These are phyloP conservation scores for Chlamydomonas incerta DNA, from an alignment of 139 green algal species.

Conservation along the genomic window DNA sequence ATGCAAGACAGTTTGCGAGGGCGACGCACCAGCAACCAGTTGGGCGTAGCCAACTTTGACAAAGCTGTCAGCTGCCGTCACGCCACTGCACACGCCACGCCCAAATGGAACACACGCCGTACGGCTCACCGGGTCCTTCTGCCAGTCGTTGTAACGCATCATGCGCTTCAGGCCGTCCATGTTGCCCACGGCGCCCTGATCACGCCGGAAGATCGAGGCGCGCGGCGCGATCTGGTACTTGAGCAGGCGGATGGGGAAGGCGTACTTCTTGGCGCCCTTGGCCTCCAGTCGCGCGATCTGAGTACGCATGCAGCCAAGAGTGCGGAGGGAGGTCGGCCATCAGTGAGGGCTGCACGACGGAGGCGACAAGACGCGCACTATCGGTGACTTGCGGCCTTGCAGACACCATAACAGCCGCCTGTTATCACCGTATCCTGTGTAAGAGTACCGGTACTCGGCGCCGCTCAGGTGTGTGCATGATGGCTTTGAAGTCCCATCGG, in stretches of 20 bases:
- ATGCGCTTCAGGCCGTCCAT: slow-evolving; percentile 69
- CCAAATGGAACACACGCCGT: too few species aligned
- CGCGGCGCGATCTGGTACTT: slow-evolving; percentile 72
- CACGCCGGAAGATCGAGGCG: slow-evolving; percentile 81
- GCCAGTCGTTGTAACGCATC: slow-evolving; percentile 80
- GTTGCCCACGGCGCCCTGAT: slow-evolving; percentile 60
- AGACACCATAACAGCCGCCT: too few species aligned
- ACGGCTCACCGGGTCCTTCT: slow-evolving; percentile 57
- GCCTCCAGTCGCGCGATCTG: slow-evolving; percentile 11
- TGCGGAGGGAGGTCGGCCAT: not conserved
- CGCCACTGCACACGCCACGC: too few species aligned
- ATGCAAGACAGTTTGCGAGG: not conserved
- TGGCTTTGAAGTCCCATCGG: too few species aligned
- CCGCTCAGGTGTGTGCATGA: too few species aligned
- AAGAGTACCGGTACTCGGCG: too few species aligned
- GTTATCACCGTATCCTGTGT: too few species aligned
- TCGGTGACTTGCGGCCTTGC: too few species aligned
- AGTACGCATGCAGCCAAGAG: not conserved
- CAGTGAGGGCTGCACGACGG: not conserved
- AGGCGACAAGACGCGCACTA: too few species aligned
- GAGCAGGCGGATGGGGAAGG: slow-evolving; percentile 59
- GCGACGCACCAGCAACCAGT: too few species aligned
- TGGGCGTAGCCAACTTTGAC: too few species aligned
- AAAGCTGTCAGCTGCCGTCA: too few species aligned
- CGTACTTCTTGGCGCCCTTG: slow-evolving; percentile 62